phyloP scores from a whole-genome alignment of 2,329 filamentous ascomycete genomes.

The Huntiella moniliformis region DNA sequence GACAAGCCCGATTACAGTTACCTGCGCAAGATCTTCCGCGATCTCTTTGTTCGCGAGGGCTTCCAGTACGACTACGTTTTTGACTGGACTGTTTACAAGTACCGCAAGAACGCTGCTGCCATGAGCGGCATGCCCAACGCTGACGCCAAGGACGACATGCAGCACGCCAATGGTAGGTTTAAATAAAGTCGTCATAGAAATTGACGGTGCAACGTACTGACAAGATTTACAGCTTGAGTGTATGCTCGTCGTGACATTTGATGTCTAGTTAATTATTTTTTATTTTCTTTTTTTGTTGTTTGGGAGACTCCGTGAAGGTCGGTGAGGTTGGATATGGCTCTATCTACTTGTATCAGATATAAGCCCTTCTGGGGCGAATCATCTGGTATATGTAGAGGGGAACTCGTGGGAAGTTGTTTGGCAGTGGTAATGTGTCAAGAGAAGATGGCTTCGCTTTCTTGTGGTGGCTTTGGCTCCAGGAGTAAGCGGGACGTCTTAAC shows the following conservation, averaged over 20 bases:
- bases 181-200: slow-evolving; percentile 18
- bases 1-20: slow-evolving; percentile 99
- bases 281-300: not conserved
- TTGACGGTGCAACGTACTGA: not conserved
- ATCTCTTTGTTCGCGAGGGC: slow-evolving; percentile 93
- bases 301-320: not conserved
- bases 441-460: no score
- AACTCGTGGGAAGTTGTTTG: not conserved
- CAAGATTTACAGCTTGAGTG: no score
- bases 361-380: slow-evolving; percentile 11
- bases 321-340: not conserved
- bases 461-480: no score
- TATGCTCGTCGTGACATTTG: not conserved
- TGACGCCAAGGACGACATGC: slow-evolving; percentile 55
- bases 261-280: not conserved
- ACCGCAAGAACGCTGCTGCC: slow-evolving; percentile 96
- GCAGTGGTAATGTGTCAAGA: not conserved
- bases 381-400: not conserved
- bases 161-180: slow-evolving; percentile 50
- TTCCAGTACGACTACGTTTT: slow-evolving; percentile 99
- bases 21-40: slow-evolving; percentile 98
- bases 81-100: slow-evolving; percentile 99
- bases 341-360: slow-evolving; percentile 3
- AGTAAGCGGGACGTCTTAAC: no score
- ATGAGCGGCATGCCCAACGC: slow-evolving; percentile 71